These are phyloP conservation scores for Exophiala spinifera DNA, from an alignment of 2,329 filamentous ascomycete genomes.

Conservation along the genomic window DNA sequence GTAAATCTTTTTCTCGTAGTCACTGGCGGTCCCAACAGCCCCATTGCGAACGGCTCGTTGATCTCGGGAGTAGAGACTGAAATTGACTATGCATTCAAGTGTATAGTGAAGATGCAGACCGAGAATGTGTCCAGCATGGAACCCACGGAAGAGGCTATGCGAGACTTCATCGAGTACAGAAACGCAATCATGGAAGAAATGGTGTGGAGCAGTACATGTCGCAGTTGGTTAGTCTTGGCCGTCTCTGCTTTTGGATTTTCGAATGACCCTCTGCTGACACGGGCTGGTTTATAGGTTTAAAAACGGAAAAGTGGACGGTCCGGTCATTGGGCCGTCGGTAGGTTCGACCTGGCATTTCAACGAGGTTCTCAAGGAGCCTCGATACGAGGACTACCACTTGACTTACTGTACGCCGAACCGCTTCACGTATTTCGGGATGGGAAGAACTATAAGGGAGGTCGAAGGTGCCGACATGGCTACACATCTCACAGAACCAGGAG, in stretches of 20 bases:
- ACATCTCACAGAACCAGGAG: slow-evolving; percentile 6
- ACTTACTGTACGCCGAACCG: background rate
- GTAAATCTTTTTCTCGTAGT: slow-evolving; percentile 18
- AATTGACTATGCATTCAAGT: slow-evolving; percentile 32
- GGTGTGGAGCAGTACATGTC: slow-evolving; percentile 39
- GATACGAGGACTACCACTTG: slow-evolving; percentile 37
- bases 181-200: slow-evolving; percentile 49
- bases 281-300: slow-evolving; percentile 19
- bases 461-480: slow-evolving; percentile 5
- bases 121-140: slow-evolving; percentile 42
- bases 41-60: slow-evolving; percentile 32
- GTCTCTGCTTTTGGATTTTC: background rate
- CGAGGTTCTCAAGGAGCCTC: slow-evolving; percentile 34
- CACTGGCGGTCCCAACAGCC: slow-evolving; percentile 32
- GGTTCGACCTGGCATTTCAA: slow-evolving; percentile 35
- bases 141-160: slow-evolving; percentile 31
- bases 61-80: slow-evolving; percentile 27
- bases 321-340: slow-evolving; percentile 16
- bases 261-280: background rate
- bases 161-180: slow-evolving; percentile 37
- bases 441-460: slow-evolving; percentile 4
- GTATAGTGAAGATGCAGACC: slow-evolving; percentile 36
- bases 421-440: slow-evolving; percentile 3
- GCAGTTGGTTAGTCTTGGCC: slow-evolving; percentile 7
- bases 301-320: slow-evolving; percentile 13